Evolutionary conservation across 1,284 basidiomycete species (phyloP), one percentile per base, ranked within the genome.

Genomic region (Megacollybia platyphylla): DNA sequence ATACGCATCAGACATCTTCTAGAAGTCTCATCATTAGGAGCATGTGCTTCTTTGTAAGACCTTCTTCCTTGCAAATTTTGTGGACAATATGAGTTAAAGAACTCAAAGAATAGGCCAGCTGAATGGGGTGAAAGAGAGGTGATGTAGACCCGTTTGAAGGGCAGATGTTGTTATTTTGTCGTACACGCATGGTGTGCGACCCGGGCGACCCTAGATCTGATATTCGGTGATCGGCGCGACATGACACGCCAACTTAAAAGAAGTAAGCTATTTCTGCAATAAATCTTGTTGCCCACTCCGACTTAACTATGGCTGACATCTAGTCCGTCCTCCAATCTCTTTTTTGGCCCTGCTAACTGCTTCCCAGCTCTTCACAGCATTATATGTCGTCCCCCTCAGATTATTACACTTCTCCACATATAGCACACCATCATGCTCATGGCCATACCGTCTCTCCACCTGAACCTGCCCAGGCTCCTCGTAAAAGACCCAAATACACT

Each of bases 401-500:
- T 44, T 77, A 75, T 46, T 71, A 72, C 45, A 48, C 62, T 41
- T 51, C 59, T 35, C 59, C 66, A 44, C 60, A 66, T 50, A 54
- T 65, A 47, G 53, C 56, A 35, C 57, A 60, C 48, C 53, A 56
- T 35, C 57, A 60, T 48, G 59, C 60, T 20, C 60, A 62, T 53
- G 62, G 63, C 46, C 72, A 79, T 48, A 59, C 68, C 29, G 63
- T 71, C 40, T 57, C 65, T 10, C 59, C 68, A 2, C 65, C 65
- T 20, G 59, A 66, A 40, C 70, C 72, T 46, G 63, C 57, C 40
- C 77, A 79, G 45, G 55, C 63, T 17, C 56, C 77, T 52, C 72
- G 84, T 48, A 87, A 86, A 58, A 79, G 85, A 39, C 85, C 84
- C 41, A 88, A 88, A 64, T 88, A 87, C 54, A 87, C 85, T 48